Conservation (phyloP, 2,329 filamentous ascomycete species). For the Aspergillus persii region DNA sequence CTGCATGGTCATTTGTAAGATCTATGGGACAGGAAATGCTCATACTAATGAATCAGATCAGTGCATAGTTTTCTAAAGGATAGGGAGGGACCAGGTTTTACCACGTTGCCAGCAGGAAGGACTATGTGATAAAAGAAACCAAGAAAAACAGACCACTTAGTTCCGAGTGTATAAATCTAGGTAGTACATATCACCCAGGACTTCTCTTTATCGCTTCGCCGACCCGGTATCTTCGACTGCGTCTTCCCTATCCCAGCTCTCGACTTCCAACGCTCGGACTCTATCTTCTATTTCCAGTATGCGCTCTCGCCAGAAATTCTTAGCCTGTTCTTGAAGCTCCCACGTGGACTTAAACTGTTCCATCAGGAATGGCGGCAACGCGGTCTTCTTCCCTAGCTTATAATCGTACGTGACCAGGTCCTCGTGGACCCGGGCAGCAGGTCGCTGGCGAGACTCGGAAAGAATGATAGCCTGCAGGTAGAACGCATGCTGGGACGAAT, state of each 20-base stretch:
- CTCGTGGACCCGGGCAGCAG: conserved; percentile 72
- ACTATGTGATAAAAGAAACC: not conserved
- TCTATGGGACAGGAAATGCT: too few relatives aligned
- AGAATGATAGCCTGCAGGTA: conserved; percentile 63
- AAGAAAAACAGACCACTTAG: not conserved
- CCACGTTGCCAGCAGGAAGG: too few relatives aligned
- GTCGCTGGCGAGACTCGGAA: conserved; percentile 70
- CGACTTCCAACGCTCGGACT: conserved; percentile 64
- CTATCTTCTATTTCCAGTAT: conserved; percentile 57
- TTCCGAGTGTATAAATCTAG: not conserved
- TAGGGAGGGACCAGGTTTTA: too few relatives aligned
- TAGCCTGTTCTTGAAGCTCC: conserved; percentile 60
- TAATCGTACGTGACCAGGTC: conserved; percentile 81
- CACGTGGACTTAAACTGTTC: conserved; percentile 60
- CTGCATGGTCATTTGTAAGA: not conserved
- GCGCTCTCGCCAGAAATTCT: conserved; percentile 50
- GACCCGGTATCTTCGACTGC: conserved; percentile 69
- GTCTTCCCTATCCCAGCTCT: conserved; percentile 70
- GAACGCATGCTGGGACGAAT: conserved; percentile 31
- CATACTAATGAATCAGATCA: too few relatives aligned
- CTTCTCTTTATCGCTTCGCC: conserved; percentile 23
- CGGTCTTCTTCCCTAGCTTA: conserved; percentile 52
- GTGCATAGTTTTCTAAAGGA: too few relatives aligned
- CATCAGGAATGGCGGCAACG: conserved; percentile 60
- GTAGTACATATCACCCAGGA: not conserved